Conservation (phyloP, 441 rosid species). For the Isatis lusitanica region DNA sequence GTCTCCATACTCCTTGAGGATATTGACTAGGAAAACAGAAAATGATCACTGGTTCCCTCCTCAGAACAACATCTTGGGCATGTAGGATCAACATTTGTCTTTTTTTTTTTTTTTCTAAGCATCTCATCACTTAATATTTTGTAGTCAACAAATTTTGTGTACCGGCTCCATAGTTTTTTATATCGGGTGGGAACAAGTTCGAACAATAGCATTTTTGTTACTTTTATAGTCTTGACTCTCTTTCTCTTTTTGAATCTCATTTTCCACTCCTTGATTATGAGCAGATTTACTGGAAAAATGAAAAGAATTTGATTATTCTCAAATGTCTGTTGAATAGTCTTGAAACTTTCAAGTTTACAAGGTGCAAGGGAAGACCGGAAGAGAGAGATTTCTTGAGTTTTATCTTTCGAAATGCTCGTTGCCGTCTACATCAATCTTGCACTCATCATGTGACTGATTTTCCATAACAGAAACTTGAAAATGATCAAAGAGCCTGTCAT, state of each 20-base stretch:
- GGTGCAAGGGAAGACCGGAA: not conserved
- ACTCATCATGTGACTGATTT: not conserved
- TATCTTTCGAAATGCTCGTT: not conserved
- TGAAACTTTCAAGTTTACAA: not conserved
- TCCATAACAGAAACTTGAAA: not conserved
- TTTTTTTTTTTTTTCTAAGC: too few relatives aligned
- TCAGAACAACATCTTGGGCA: too few relatives aligned
- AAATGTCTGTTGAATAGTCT: conserved; percentile 1
- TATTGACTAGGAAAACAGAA: too few relatives aligned
- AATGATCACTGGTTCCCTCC: too few relatives aligned
- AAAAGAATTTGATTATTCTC: not conserved
- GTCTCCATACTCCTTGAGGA: too few relatives aligned
- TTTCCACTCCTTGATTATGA: too few relatives aligned
- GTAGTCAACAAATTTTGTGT: too few relatives aligned
- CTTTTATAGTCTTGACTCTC: not conserved
- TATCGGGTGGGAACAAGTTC: too few relatives aligned
- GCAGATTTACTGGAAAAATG: not conserved
- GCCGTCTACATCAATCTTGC: not conserved
- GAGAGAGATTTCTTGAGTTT: conserved; percentile 9
- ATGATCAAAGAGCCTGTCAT: not conserved
- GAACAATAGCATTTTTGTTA: too few relatives aligned
- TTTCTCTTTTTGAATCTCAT: not conserved
- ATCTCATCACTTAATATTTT: too few relatives aligned
- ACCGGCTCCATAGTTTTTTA: too few relatives aligned
- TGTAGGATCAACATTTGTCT: too few relatives aligned